phyloP scores from a whole-genome alignment of 305 asterid species.

The Lippia alba region DNA sequence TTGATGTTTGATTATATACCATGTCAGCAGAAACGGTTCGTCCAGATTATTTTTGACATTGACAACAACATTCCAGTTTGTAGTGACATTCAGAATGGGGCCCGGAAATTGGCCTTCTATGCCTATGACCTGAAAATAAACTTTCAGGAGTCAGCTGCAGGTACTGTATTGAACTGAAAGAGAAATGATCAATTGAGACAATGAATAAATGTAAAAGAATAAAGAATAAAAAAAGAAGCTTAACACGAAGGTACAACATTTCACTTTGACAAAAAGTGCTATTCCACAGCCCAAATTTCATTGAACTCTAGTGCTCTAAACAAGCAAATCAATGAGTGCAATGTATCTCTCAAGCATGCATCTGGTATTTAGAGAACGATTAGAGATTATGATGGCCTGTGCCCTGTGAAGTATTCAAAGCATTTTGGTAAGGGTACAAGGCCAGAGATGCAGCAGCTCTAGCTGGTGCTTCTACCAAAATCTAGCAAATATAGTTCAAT shows the following conservation, averaged over 20 bases:
- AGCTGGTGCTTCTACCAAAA: too few relatives aligned
- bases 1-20: constrained; percentile 48
- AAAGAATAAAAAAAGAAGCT: constrained; percentile 1
- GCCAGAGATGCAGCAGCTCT: too few relatives aligned
- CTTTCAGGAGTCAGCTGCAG: constrained; percentile 27
- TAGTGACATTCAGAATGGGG: constrained; percentile 84
- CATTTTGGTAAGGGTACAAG: too few relatives aligned
- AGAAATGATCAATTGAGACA: constrained; percentile 8
- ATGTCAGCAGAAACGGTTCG: constrained; percentile 88
- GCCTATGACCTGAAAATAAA: constrained; percentile 76
- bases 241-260: background rate
- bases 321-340: too few relatives aligned
- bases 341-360: too few relatives aligned
- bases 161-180: background rate
- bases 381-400: too few relatives aligned
- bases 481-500: too few relatives aligned
- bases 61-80: constrained; percentile 90
- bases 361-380: too few relatives aligned
- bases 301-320: too few relatives aligned
- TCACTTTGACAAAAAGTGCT: too few relatives aligned
- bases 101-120: constrained; percentile 88
- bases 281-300: too few relatives aligned
- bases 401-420: too few relatives aligned
- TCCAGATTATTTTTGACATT: constrained; percentile 85
- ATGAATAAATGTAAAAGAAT: background rate